Evolutionary conservation across 2,329 filamentous ascomycete genomes (phyloP), one percentile per base, ranked within the genome.

Genomic region (Clarireedia sp.): DNA sequence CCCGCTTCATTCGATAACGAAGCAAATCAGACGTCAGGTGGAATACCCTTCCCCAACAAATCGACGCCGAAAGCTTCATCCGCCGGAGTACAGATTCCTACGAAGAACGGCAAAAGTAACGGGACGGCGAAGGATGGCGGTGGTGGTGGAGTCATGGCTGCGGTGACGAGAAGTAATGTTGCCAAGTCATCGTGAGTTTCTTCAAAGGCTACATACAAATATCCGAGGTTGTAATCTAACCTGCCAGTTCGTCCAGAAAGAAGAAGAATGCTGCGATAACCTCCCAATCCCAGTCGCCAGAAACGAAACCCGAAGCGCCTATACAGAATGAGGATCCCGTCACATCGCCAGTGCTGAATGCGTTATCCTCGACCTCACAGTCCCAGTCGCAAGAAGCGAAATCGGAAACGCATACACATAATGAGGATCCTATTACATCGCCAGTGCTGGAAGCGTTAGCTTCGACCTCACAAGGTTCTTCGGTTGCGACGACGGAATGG

Each of bases 401-500:
- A 41, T 62, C 66, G 26, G 51, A 57, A 7, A 48, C 40, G 40
- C 60, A 60, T 52, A 57, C 59, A 10, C 53, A 61, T 38, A 62
- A 60, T 61, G 61, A 59, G 48, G 62, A 58, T 56, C 54, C 54
- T 19, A 57, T 62, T 33, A 62, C 64, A 49, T 67, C 66, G 24
- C 64, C 64, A 41, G 57, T 69, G 57, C 57, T 67, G 26, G 64
- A 68, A 45, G 66, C 63, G 19, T 56, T 68, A 49, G 66, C 67
- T 21, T 65, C 66, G 26, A 60, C 65, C 29, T 59, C 62, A 21
- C 58, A 66, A 49, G 56, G 62, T 36, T 56, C 58, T 40, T 62
- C 63, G 17, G 48, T 60, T 17, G 57, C 64, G 16, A 67, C 67
- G 41, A 67, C 68, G 62, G 74, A 76, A 68, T 76, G 74, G 74